Base-by-base conservation (phyloP, 176 grass and related monocot species). In the Carex kokanica region DNA sequence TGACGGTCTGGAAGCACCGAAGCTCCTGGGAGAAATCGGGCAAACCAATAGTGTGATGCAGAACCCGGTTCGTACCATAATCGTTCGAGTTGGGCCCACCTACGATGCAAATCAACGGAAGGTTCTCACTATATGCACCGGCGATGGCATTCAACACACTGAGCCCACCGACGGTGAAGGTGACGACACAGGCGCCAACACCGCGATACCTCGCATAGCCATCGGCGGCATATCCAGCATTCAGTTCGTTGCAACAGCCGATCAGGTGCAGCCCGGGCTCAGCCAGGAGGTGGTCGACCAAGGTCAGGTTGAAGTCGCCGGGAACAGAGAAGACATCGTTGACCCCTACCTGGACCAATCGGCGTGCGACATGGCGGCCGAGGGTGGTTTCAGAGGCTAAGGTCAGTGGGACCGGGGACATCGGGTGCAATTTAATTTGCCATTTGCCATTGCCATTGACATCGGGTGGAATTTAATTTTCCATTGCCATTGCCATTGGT, bases 231-330 rank as follows among this genome's bases (percentile, higher is more conserved):
- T 97, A 97, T 2, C 94, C 94, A 2, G 94, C 94, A 66, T 97
- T 97, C 84, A 97, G 88, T 82, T 97, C 94, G 81, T 97, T 97
- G 83, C 94, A 97, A 88, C 94, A 97, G 52, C 94, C 94, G 81
- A 93, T 81, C 74, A 97, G 88, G 84, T 85, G 67, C 84, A 97
- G 94, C 0, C 89, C 91, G n/a, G 94, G 94, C 84, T 94, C 94
- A 18, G 86, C 91, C 65, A 97, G 52, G 60, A 97, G 91, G 86
- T 97, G 86, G 88, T 97, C 94, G 82, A 97, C 91, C 71, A 97
- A 88, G 62, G 91, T 97, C 34, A 97, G 91, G 88, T 97, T 97
- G 94, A 94, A 97, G 84, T 97, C 94, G 15, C 94, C 91, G 8
- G 94, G 94, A 0, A 97, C 94, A 14, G 91, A 83, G 94, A 97